Base-by-base conservation (phyloP, 202 grass and related monocot genomes). In the Schoenoplectus tabernaemontani region DNA sequence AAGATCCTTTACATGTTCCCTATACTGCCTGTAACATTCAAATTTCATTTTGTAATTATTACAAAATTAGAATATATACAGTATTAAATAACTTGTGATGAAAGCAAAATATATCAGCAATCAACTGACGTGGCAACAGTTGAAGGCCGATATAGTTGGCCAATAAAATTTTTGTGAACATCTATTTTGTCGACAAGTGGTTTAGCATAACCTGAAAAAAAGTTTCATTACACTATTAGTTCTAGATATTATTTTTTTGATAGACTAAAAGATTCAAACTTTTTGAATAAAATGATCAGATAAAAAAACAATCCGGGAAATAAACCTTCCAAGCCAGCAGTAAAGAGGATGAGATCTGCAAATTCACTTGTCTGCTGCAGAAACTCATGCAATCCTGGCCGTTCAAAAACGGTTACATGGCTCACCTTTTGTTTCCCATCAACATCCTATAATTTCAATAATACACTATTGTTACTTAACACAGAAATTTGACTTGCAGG, bases 1-100 rank as follows among this genome's bases (percentile, higher is more conserved):
- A 85, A 99, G 90, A 89, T 99, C 96, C 92, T 99, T 99, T 63
- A 99, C 96, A 82, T 99, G 91, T 72, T 95, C 96, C 64, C 96
- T 85, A 32, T 88, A 88, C 79, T 96, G 88, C 87, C 96, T 99
- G 92, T 62, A 87, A 73, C 75, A 89, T 23, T 51, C 39, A 53
- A 77, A 41, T 54, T 41, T 69, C 66, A 82, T 63, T 1, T 63
- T 87, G 11, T 83, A 57, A 72, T 53, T 84, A 59, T 19, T 79
- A 58, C 16, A 33, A 20, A 74, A 69, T 44, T 47, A 82, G 20
- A 59, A 82, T 73, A 33, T 19, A 24, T 30, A 54, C n/a, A 28
- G 4, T 71, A 32, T 53, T 13, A 51, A 51, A 80, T 68, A 83
- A 82, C 22, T 69, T 86, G 76, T 44, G 71, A 77, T 54, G 8